Base-by-base conservation (phyloP, 129 eudicot species). In the Dittrichia graveolens region DNA sequence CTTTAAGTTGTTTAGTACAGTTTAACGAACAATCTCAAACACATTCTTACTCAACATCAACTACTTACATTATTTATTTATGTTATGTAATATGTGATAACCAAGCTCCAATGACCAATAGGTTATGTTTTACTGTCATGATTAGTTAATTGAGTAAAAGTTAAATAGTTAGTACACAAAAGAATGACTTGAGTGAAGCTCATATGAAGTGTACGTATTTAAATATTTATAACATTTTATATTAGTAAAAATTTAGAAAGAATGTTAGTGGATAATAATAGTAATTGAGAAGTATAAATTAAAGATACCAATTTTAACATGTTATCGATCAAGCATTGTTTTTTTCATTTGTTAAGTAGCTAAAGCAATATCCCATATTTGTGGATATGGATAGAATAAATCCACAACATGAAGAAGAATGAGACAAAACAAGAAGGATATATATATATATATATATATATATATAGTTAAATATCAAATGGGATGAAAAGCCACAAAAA, bases 401-500 rank as follows among this genome's bases (percentile, higher is more conserved):
- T 73, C 39, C 43, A 54, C 43, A 75, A 10, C 39, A 65, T 67
- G 31, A 55, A 11, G 12, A 55, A 65, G 49, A 75, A 65, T 44
- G 59, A 65, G 65, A 75, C 79, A 75, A 69, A 50, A 10, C 6
- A 19, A 60, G 58, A 41, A 13, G 59, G 19, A 48, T 48, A 11
- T 40, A 59, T n/a, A n/a, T n/a, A n/a, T n/a, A n/a, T n/a, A n/a
- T n/a, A n/a, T n/a, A n/a, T n/a, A n/a, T n/a, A n/a, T n/a, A n/a
- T n/a, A 48, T 48, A 11, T 40, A 59, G n/a, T 37, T 62, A 4
- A 13, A 69, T n/a, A n/a, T 38, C 35, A 58, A 15, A 60, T 37
- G 43, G 61, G 31, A 67, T 39, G 45, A 40, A 60, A 60, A 69
- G 48, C 58, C 71, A 77, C 57, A 41, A 69, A 48, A 61, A 42